Base-by-base conservation (phyloP, 805 yeast genomes). In the Cyberlindnera petersonii region DNA sequence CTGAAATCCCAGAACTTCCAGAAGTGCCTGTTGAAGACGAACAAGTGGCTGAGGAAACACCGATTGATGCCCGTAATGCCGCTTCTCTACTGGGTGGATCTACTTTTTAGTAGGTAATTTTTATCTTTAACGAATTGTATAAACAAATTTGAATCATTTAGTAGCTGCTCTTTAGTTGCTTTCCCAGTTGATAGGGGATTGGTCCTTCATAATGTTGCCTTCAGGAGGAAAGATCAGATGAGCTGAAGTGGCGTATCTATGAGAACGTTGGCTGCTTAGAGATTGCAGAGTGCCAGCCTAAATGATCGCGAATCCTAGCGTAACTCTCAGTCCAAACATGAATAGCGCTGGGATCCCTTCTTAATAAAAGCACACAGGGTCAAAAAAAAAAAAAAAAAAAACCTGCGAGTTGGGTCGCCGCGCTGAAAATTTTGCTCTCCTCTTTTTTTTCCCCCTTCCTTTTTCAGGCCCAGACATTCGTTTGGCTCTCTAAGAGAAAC, bases 61-160 rank as follows among this genome's bases (percentile, higher is more conserved):
- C 64, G 5, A 74, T 87, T 5, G 91, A 86, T 60, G 94, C 96
- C 0, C 77, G 76, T 44, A 80, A 79, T 52, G 98, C 96, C 1
- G 97, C 96, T 1, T 68, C 77, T 24, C 52, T 91, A 28, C 67
- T 89, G 20, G 95, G 96, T 1, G 79, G 79, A 4, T 78, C 91
- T 3, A 77, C 86, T 4, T 85, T 85, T 50, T 79, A 59, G 50
- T 19, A 10, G 14, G 17, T 20, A 16, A 20, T 5, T 31, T 6
- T 31, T 14, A 5, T 8, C 9, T 31, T 23, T 33, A 24, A 18
- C 24, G 31, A 28, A 28, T 16, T 28, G 31, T 18, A n/a, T n/a
- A n/a, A n/a, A n/a, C n/a, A n/a, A n/a, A n/a, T n/a, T n/a, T n/a
- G n/a, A n/a, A n/a, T n/a, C n/a, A n/a, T n/a, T n/a, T n/a, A n/a